Base-by-base conservation (phyloP, 768 basidiomycete species). In the Podaxis sp. region DNA sequence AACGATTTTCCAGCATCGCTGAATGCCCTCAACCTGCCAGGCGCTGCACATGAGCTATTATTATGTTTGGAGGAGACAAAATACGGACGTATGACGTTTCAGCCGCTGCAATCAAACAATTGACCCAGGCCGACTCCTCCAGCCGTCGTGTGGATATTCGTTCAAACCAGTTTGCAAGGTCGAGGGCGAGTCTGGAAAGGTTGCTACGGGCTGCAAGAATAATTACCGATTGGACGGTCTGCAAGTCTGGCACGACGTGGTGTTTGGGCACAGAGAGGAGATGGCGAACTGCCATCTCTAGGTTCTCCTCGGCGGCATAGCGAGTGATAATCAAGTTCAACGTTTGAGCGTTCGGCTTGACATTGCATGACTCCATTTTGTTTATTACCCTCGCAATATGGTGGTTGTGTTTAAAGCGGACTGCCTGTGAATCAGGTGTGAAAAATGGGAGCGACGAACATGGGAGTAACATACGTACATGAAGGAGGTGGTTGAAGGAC, bases 171-270 rank as follows among this genome's bases (percentile, higher is more conserved):
- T 77, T 72, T 0, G 87, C 86, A 13, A 95, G 69, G 57, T 94
- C 92, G 52, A 93, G 72, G 2, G 92, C 92, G 25, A 95, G 79
- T 55, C 85, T 81, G 0, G 91, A 80, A 61, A 81, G 76, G 22
- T 84, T 83, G 53, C 77, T 72, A 0, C 79, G 69, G 4, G 89
- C 82, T 2, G 86, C 85, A 27, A 85, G 69, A 8, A 70, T 68
- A 54, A 93, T 79, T 49, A 91, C 72, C 9, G 71, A 74, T 63
- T 86, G 81, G 0, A 81, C 80, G 3, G 84, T 79, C 8, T 72
- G 69, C 12, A 86, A 70, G 19, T 79, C 78, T 0, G 87, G 85
- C 1, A 79, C 71, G 1, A 93, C 67, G 1, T 80, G 81, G 12
- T 75, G 75, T 12, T 57, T 62, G 55, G 81, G 80, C 85, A 92